phyloP scores from a whole-genome alignment of 179 eudicot genomes.

The Patellifolia procumbens region DNA sequence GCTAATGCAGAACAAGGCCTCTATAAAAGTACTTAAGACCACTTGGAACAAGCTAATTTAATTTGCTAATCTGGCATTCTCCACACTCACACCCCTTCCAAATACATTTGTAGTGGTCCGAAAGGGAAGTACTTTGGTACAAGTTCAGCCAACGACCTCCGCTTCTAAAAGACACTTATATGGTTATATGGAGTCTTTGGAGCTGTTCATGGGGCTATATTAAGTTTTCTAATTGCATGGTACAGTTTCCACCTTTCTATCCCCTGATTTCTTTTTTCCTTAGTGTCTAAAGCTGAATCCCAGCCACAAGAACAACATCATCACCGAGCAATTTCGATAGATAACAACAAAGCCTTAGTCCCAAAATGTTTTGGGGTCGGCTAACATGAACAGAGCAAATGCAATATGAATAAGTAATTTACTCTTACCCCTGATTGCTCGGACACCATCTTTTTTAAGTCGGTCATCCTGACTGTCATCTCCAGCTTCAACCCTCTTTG shows the following conservation, averaged over 20 bases:
- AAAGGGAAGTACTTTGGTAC: neutral
- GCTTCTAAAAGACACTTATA: neutral
- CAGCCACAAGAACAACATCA: neutral
- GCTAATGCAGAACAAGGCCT: too few species aligned
- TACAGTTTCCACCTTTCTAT: neutral
- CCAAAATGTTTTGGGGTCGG: too few species aligned
- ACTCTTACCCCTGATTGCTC: constrained; percentile 60
- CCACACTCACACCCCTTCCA: neutral
- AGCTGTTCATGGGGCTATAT: neutral
- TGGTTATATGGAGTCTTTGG: neutral
- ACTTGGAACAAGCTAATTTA: neutral
- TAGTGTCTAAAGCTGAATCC: neutral
- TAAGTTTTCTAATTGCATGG: neutral
- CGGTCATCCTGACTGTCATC: constrained; percentile 41
- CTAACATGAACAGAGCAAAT: neutral
- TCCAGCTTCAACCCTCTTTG: constrained; percentile 43
- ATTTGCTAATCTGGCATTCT: neutral
- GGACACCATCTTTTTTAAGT: constrained; percentile 41
- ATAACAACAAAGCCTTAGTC: too few species aligned
- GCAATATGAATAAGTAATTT: neutral
- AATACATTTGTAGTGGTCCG: neutral
- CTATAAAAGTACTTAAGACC: neutral
- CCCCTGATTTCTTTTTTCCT: neutral
- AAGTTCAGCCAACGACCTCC: neutral
- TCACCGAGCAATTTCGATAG: too few species aligned